Evolutionary conservation across 2,329 filamentous ascomycete species (phyloP), one percentile per base, ranked within the genome.

Genomic region (Pyricularia sp.): DNA sequence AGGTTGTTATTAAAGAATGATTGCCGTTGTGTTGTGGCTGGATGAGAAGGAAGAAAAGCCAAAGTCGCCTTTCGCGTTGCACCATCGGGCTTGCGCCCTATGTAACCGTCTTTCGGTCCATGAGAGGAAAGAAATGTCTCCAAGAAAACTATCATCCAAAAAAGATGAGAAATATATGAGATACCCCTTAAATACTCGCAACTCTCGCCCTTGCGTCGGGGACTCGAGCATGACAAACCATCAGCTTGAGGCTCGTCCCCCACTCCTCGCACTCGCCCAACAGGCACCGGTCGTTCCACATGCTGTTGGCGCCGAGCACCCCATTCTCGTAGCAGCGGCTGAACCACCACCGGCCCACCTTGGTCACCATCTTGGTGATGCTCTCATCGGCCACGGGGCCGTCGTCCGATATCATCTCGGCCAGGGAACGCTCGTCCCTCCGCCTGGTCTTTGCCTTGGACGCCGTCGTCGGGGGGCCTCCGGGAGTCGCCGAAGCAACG

Each of bases 331-430:
- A 98, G 81, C 94, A 97, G 68, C 91, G 88, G 11, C 88, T 92
- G 79, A 97, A 98, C 95, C 95, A 99, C 93, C 94, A 98, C 63
- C 95, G 86, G 1, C 93, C 94, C 12, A 98, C 94, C 71, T 94
- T 90, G 20, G 93, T 91, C 26, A 98, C 93, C 84, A 97, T 97
- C 75, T 92, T 94, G 17, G 93, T 92, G 75, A 98, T 97, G 72
- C 88, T 90, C 75, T 93, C 92, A 73, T 97, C 93, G 26, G 91
- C 90, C 17, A 86, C 82, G 0, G 87, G 83, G n/a, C 87, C 86
- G 50, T 89, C 84, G 72, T 92, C 89, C 33, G 85, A 88, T 79
- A 93, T 90, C 80, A 93, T 88, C 74, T 93, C 91, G 1, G 88
- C 88, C 1, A 93, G 81, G 71, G 83, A 86, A 25, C 84, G 81